Evolutionary conservation across 208 protist species (phyloP).

Genomic region (Dictyostelium gargantuum): DNA sequence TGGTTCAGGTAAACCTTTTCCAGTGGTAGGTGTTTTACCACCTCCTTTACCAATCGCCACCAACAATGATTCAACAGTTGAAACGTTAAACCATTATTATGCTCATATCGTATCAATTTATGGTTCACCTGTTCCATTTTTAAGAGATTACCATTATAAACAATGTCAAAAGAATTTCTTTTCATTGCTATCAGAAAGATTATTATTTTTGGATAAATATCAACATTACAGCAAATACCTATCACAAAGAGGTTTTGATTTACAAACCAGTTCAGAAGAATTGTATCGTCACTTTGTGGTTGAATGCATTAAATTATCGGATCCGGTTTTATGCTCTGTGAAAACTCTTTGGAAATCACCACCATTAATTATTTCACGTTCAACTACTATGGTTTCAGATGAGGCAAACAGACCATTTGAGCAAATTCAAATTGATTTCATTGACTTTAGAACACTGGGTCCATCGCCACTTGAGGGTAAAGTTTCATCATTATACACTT

Average conservation of each 20-base stretch:
- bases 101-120: neutral
- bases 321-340: neutral
- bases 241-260: neutral
- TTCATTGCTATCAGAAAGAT: neutral
- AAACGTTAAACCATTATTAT: neutral
- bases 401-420: neutral
- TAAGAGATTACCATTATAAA: neutral
- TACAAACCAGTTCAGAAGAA: neutral
- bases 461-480: neutral
- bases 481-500: neutral
- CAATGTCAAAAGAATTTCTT: slow-evolving; percentile 8
- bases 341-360: neutral
- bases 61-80: neutral
- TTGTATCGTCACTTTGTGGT: neutral
- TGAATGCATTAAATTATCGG: neutral
- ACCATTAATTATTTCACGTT: neutral
- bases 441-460: neutral
- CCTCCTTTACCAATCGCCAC: too few relatives aligned
- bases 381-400: neutral
- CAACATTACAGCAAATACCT: neutral
- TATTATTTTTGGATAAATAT: neutral
- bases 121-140: neutral
- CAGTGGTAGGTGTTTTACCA: neutral
- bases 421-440: neutral
- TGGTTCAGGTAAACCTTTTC: neutral